Base-by-base conservation (phyloP, 2,329 filamentous ascomycete species). In the Trichoderma polysporum region DNA sequence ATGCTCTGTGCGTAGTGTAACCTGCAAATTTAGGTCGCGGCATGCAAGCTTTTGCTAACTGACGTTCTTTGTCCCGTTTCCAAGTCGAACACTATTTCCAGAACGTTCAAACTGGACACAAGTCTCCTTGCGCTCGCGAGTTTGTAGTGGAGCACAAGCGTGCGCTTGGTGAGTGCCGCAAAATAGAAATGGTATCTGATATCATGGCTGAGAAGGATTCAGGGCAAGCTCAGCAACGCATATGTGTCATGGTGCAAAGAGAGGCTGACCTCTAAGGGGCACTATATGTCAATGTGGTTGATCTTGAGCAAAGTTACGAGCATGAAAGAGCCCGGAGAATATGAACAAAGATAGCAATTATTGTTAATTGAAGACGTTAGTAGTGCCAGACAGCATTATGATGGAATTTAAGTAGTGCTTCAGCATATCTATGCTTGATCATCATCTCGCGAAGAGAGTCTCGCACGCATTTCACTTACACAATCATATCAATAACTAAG, bases 81-180 rank as follows among this genome's bases (percentile, higher is more conserved):
- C 69, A 56, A 83, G 81, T 80, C 49, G 81, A 83, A 70, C 81
- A 83, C 56, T 81, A 78, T 65, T 83, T 81, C 66, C 79, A 81
- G 68, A 82, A 82, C 68, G 72, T 79, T 27, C 77, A 77, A n/a
- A 76, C 74, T 12, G 70, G 76, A 2, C 74, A 76, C 29, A 71
- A 71, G 25, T 82, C 81, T 0, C 79, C 80, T 8, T 75, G 78
- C 31, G 80, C 79, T 0, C 68, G 64, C 2, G 33, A 64, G 15
- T 81, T 78, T 61, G 74, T 82, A 9, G 61, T 69, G 3, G 75
- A 78, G 64, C 77, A 82, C 65, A 71, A 73, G 27, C 56, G 66
- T 17, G 66, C 75, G 17, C 57, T 71, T 3, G 70, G 74, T 76
- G 54, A 60, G 73, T 68, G 19, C 12, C 27, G 22, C 56, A 53